These are phyloP conservation scores for Curvularia verruculosa DNA, from an alignment of 2,329 filamentous ascomycete genomes.

Conservation along the genomic window DNA sequence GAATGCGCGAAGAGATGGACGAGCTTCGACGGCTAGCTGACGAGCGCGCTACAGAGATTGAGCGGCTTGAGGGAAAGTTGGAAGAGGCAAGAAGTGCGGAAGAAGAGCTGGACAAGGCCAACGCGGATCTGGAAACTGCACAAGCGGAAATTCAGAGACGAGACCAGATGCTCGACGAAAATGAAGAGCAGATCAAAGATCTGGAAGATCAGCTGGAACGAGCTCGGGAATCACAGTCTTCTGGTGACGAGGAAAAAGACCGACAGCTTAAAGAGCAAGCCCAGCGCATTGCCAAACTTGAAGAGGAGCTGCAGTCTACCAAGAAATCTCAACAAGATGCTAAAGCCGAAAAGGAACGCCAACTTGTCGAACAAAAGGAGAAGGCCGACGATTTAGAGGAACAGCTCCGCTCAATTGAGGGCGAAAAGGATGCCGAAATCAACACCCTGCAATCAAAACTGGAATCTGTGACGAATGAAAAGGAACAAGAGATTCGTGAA, in stretches of 20 bases:
- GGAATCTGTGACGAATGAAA: constrained; percentile 46
- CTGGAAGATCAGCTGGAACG: constrained; percentile 41
- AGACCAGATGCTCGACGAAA: constrained; percentile 46
- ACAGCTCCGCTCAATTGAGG: constrained; percentile 31
- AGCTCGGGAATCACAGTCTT: constrained; percentile 38
- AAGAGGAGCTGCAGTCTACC: constrained; percentile 33
- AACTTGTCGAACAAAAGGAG: constrained; percentile 42
- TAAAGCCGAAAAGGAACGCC: constrained; percentile 35
- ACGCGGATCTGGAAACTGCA: constrained; percentile 42
- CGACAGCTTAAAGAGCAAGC: constrained; percentile 37
- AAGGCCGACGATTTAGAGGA: constrained; percentile 45
- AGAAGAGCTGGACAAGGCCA: constrained; percentile 47
- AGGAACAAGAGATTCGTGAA: constrained; percentile 59
- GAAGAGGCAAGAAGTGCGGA: constrained; percentile 39
- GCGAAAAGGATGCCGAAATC: constrained; percentile 52
- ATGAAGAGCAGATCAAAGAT: constrained; percentile 47
- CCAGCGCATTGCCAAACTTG: constrained; percentile 37
- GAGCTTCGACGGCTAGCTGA: constrained; percentile 54
- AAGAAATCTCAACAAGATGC: constrained; percentile 33
- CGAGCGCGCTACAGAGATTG: constrained; percentile 48
- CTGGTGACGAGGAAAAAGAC: constrained; percentile 41
- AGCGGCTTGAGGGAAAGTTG: constrained; percentile 43
- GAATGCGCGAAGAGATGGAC: constrained; percentile 67
- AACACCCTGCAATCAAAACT: constrained; percentile 51
- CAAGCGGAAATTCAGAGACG: constrained; percentile 44